Conservation (phyloP, 495 filamentous ascomycete genomes). For the Podospora appendiculata region DNA sequence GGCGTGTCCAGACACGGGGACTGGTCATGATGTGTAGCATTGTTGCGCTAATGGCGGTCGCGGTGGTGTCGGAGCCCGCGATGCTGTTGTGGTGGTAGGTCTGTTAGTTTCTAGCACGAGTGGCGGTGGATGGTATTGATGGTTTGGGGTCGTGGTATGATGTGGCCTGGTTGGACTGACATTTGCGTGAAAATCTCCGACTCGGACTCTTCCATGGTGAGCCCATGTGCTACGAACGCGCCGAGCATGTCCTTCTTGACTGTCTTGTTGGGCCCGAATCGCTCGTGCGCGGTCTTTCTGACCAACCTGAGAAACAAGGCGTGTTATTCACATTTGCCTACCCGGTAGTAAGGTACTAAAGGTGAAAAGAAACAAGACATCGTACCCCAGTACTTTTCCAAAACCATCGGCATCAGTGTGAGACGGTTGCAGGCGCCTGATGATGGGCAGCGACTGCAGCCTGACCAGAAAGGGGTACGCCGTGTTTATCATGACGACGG, state of each 20-base stretch:
- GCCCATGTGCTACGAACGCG: slow-evolving; percentile 37
- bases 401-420: slow-evolving; percentile 43
- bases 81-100: slow-evolving; percentile 14
- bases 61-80: slow-evolving; percentile 53
- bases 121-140: background rate
- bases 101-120: background rate
- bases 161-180: slow-evolving; percentile 24
- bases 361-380: background rate
- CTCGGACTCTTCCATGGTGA: slow-evolving; percentile 31
- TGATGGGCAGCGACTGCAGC: slow-evolving; percentile 45
- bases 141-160: slow-evolving; percentile 23
- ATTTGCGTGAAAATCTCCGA: slow-evolving; percentile 30
- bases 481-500: slow-evolving; percentile 40
- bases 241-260: slow-evolving; percentile 30
- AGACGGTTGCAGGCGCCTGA: slow-evolving; percentile 48
- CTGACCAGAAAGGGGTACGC: slow-evolving; percentile 49
- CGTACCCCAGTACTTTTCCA: slow-evolving; percentile 43
- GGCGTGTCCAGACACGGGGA: slow-evolving; percentile 22
- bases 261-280: slow-evolving; percentile 16
- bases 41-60: slow-evolving; percentile 48
- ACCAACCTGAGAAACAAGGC: slow-evolving; percentile 14
- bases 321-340: background rate
- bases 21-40: slow-evolving; percentile 45
- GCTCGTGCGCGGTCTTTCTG: slow-evolving; percentile 29
- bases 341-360: slow-evolving; percentile 10